Base-by-base conservation (phyloP, 192 early-diverging fungal genomes). In the Gonapodya prolifera region DNA sequence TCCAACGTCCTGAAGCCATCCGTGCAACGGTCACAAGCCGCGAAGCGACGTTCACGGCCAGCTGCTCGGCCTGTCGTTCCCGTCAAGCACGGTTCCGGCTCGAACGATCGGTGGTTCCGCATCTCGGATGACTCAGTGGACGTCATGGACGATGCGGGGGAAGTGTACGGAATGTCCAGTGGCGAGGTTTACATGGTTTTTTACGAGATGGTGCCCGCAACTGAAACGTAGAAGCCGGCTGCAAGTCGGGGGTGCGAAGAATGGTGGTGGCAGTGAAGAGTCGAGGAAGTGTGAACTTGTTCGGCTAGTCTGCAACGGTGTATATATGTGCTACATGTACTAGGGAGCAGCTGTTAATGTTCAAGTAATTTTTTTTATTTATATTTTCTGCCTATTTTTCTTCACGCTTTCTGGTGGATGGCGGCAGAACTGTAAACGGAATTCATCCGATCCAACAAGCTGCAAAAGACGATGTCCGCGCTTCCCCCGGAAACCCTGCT, bases 71-170 rank as follows among this genome's bases (percentile, higher is more conserved):
- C 1, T 30, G 0, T 2, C n/a, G n/a, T n/a, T n/a, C 45, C 45
- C 8, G 23, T 16, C 45, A 8, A 8, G 23, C 45, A 61, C 45
- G 8, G 23, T 61, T 16, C 23, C 45, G 8, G 45, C 23, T 61
- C 45, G 35, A 30, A 8, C 45, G 45, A 61, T 61, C 45, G 78
- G 34, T 93, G 92, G 92, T 92, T 89, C 81, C 79, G 89, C 69
- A 84, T 92, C 32, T 91, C 90, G 0, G 92, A 93, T 77, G 82
- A 82, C 28, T 75, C 80, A 0, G 84, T 85, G 0, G 81, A 83
- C 34, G 28, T 69, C 13, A 79, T 85, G 0, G 79, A 85, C 8
- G 71, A 73, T 32, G 18, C 18, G 18, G 32, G 31, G 31, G 71
- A 30, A 29, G 71, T 73, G 28, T 73, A 73, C 31, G 31, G 71